Conservation (phyloP, 106 monocot species). For the Cymbidium sinense region DNA sequence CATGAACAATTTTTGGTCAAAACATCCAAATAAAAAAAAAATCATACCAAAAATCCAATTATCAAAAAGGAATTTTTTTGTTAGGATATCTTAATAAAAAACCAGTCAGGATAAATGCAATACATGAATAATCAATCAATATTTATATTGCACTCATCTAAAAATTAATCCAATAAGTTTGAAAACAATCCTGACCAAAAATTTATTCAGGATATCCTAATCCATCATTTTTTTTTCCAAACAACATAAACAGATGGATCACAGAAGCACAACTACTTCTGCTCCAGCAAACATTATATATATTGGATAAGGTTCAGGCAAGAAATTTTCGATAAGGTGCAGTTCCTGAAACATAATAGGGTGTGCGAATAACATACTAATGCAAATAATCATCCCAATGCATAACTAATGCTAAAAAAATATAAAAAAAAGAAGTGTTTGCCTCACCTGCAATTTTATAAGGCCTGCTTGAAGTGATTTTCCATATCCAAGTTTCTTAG, state of each 20-base stretch:
- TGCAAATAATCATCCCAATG: too few species aligned
- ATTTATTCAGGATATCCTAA: too few species aligned
- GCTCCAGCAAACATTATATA: not conserved
- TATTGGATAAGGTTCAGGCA: not conserved
- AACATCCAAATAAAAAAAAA: too few species aligned
- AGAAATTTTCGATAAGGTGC: not conserved
- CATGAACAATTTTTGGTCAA: too few species aligned
- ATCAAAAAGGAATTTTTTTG: too few species aligned
- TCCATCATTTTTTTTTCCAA: not conserved
- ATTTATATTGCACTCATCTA: too few species aligned
- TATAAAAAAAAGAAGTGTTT: not conserved
- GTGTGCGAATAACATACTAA: too few species aligned
- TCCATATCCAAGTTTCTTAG: slow-evolving; percentile 77
- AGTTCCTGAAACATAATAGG: not conserved
- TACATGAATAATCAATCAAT: too few species aligned
- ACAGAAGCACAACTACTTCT: not conserved
- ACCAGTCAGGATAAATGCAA: too few species aligned
- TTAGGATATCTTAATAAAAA: too few species aligned
- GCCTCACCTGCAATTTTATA: slow-evolving; percentile 72
- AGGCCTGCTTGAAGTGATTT: slow-evolving; percentile 65
- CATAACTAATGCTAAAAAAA: not conserved
- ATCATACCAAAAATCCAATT: too few species aligned
- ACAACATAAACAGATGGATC: not conserved
- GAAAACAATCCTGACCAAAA: too few species aligned
- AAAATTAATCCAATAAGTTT: not conserved